These are phyloP conservation scores for Scheffersomyces stipitis DNA, from an alignment of 805 yeast species.

Conservation along the genomic window DNA sequence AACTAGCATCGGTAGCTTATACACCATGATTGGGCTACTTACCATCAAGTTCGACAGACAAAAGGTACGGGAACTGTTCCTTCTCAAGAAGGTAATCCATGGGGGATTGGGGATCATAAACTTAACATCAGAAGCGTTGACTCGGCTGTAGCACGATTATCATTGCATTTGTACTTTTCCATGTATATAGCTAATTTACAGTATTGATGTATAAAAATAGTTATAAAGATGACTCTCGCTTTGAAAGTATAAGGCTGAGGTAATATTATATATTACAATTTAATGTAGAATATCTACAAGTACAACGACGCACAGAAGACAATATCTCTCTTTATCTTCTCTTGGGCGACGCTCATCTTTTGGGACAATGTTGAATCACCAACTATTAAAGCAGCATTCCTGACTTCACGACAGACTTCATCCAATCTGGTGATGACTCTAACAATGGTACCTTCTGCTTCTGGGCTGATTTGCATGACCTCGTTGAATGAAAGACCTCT, in stretches of 20 bases:
- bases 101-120: conserved; percentile 32
- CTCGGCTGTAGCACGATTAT: not conserved
- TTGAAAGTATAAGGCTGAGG: too few relatives aligned
- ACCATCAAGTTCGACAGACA: conserved; percentile 26
- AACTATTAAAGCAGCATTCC: conserved; percentile 88
- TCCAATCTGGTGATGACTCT: conserved; percentile 92
- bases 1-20: conserved; percentile 36
- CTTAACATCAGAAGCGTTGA: conserved; percentile 10
- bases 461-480: conserved; percentile 84
- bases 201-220: conserved; percentile 2
- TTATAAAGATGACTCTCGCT: not conserved
- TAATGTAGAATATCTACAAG: conserved; percentile 39
- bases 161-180: not conserved
- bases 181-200: conserved; percentile 2
- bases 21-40: conserved; percentile 37
- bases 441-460: conserved; percentile 95
- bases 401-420: conserved; percentile 92
- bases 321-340: conserved; percentile 91
- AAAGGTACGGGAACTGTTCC: conserved; percentile 16
- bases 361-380: conserved; percentile 90
- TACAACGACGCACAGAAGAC: conserved; percentile 96
- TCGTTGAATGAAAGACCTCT: conserved; percentile 88
- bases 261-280: not conserved
- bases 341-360: conserved; percentile 91
- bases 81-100: conserved; percentile 22